Conservation (phyloP, 2,329 filamentous ascomycete genomes). For the Fusarium praegraminearum region DNA sequence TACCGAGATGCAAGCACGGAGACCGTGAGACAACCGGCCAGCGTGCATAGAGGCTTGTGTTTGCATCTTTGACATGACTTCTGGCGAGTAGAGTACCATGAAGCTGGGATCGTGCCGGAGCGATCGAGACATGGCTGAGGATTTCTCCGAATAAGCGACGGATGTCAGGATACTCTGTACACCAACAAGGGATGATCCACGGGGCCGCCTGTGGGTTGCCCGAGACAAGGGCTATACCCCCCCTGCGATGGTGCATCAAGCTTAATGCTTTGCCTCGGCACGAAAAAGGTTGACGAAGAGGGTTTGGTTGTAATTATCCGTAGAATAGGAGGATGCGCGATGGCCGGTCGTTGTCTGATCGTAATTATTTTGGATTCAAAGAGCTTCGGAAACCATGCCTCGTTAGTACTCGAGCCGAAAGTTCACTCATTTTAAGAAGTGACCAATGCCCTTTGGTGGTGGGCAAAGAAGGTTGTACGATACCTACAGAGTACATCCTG, state of each 20-base stretch:
- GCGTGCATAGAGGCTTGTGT: constrained; percentile 13
- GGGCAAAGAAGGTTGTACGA: background rate
- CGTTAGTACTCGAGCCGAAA: background rate
- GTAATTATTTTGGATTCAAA: background rate
- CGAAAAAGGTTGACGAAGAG: background rate
- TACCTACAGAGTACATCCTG: background rate
- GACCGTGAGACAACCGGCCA: constrained; percentile 27
- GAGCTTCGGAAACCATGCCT: background rate
- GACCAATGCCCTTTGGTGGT: background rate
- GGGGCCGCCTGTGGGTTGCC: constrained; percentile 24
- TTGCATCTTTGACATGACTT: background rate
- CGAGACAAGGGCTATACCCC: constrained; percentile 24
- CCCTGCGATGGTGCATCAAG: constrained; percentile 17
- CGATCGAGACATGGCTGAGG: constrained; percentile 40
- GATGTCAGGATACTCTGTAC: constrained; percentile 9
- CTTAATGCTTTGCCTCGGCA: background rate
- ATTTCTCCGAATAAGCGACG: constrained; percentile 42
- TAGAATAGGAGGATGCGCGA: background rate
- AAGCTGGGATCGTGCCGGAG: constrained; percentile 20
- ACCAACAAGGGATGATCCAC: constrained; percentile 25
- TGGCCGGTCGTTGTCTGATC: background rate
- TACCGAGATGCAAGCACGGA: constrained; percentile 21
- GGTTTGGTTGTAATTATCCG: background rate
- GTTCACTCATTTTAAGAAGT: background rate
- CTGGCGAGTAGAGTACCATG: constrained; percentile 24